These are phyloP conservation scores for Lasiodiplodia citricola DNA, from an alignment of 2,329 filamentous ascomycete genomes.

Conservation along the genomic window DNA sequence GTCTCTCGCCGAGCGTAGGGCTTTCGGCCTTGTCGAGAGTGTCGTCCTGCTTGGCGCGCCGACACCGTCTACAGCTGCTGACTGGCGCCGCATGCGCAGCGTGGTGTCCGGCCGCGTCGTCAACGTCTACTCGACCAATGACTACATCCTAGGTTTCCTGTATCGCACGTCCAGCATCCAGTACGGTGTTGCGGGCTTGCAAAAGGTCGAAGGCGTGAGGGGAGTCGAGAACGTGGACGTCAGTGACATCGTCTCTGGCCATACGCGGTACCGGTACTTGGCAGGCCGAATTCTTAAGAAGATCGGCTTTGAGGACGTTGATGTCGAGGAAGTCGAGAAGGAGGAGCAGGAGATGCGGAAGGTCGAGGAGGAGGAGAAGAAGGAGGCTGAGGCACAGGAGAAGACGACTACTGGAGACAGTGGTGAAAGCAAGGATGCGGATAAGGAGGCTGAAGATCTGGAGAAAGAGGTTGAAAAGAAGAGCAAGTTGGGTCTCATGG, in stretches of 20 bases:
- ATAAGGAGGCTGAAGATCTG: conserved; percentile 18
- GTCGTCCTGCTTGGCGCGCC: conserved; percentile 84
- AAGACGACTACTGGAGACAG: conserved; percentile 47
- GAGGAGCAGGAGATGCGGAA: conserved; percentile 48
- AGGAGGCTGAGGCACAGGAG: conserved; percentile 48
- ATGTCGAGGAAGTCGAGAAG: conserved; percentile 52
- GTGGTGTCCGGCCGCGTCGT: conserved; percentile 83
- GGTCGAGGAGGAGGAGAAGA: conserved; percentile 49
- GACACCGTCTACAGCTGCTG: conserved; percentile 70
- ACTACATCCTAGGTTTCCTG: conserved; percentile 84
- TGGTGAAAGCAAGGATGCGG: conserved; percentile 34
- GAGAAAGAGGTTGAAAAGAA: conserved; percentile 23
- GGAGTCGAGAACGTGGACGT: conserved; percentile 68
- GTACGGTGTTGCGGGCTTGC: conserved; percentile 81
- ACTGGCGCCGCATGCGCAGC: conserved; percentile 78
- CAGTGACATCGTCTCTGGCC: conserved; percentile 55
- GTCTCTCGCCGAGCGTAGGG: conserved; percentile 74
- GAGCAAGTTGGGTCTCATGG: conserved; percentile 14
- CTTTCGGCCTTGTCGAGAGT: conserved; percentile 83
- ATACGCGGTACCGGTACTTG: conserved; percentile 57
- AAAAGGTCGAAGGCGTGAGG: conserved; percentile 71
- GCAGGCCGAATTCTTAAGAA: conserved; percentile 57
- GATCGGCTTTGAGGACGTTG: conserved; percentile 60
- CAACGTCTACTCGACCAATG: conserved; percentile 87
- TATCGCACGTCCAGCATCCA: conserved; percentile 85